Percentiles rank a stretch among this genome's conserved stretches.
phyloP scores from a whole-genome alignment of 306 rosid genomes.

The Prunus mume region DNA sequence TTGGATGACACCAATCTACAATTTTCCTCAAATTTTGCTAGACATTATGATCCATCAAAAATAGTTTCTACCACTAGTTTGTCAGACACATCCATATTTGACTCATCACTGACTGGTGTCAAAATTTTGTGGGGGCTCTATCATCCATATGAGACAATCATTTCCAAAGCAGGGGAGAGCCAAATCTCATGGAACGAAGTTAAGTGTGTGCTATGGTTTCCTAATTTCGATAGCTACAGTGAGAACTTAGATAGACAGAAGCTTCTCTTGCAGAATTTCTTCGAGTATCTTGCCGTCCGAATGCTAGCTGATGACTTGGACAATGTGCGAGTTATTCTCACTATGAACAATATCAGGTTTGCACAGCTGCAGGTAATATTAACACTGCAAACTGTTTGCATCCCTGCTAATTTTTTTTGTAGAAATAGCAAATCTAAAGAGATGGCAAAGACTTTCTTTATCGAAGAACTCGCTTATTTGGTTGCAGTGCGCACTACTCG shows the following conservation, averaged over 20 bases:
- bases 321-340: constrained; percentile 56
- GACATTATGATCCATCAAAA: constrained; percentile 50
- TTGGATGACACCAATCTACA: constrained; percentile 61
- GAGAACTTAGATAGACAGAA: constrained; percentile 48
- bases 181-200: constrained; percentile 67
- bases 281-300: constrained; percentile 62
- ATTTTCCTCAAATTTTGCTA: constrained; percentile 48
- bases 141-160: constrained; percentile 64
- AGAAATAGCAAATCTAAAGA: not conserved
- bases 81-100: constrained; percentile 39
- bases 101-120: constrained; percentile 45
- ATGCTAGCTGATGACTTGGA: constrained; percentile 53
- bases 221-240: constrained; percentile 41
- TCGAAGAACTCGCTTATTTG: not conserved
- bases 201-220: constrained; percentile 71
- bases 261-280: constrained; percentile 50
- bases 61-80: constrained; percentile 61
- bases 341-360: constrained; percentile 77
- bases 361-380: constrained; percentile 71
- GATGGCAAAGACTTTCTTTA: not conserved
- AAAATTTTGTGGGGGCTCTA: constrained; percentile 64
- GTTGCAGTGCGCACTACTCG: not conserved
- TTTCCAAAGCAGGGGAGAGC: constrained; percentile 49
- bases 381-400: not conserved
- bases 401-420: not conserved